Evolutionary conservation across 805 yeast species (phyloP), one percentile per base, ranked within the genome.

Genomic region (Spathaspora arborariae): DNA sequence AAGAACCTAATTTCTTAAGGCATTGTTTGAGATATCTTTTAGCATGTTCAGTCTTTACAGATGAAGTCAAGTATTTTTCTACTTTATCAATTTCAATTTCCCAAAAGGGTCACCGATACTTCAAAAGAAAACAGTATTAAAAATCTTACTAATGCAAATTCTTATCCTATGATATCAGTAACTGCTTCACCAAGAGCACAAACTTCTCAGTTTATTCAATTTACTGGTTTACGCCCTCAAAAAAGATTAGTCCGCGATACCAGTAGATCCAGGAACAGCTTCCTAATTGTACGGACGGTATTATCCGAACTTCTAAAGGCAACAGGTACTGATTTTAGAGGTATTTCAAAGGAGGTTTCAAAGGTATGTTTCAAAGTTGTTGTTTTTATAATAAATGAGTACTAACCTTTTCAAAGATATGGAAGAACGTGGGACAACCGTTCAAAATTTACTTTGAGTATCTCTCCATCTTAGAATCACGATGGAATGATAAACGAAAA

Each of bases 181-280:
- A 22, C 16, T 40, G 30, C 20, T n/a, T 13, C 27, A 5, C 27
- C 42, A 10, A 13, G 21, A 39, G n/a, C n/a, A 4, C 41, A 24
- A 8, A 26, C 13, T n/a, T 26, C 42, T 15, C 15, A 40, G 26
- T 40, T 40, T 26, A 13, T 40, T 10, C 22, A 7, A 21, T 11
- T 22, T 11, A 9, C 15, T 24, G 20, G 20, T 4, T 22, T 8
- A 22, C 24, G 8, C 8, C 18, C 35, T 5, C 7, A n/a, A 6
- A 15, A 15, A 4, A 24, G 16, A 26, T 15, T 11, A 16, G n/a
- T 13, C 16, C 22, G 26, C 7, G 18, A 40, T 15, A 40, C 42
- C 10, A 21, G 22, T 40, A 20, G 42, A 13, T 40, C 42, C 8
- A 22, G 42, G 26, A 40, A 40, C 20, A 40, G 42, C 18, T 40